phyloP scores from a whole-genome alignment of 192 early-diverging fungal species.

The Backusella australiensis region DNA sequence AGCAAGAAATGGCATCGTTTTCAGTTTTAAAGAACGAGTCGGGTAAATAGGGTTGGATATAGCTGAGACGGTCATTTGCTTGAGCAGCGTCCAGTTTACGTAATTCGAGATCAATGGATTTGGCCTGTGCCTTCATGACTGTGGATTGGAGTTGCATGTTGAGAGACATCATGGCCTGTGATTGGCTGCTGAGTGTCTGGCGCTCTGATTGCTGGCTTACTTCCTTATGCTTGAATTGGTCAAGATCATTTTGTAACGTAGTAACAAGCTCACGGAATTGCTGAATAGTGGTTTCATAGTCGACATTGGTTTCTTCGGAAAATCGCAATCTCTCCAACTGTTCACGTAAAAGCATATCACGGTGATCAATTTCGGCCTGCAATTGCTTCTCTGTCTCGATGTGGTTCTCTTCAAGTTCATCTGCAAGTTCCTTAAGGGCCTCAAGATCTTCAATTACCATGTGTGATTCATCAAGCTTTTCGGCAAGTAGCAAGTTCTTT shows the following conservation, averaged over 20 bases:
- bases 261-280: slow-evolving; percentile 87
- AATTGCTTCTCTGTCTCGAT: slow-evolving; percentile 84
- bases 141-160: slow-evolving; percentile 80
- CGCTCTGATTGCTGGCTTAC: slow-evolving; percentile 55
- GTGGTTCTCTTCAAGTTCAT: slow-evolving; percentile 92
- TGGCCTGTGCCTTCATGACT: slow-evolving; percentile 81
- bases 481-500: slow-evolving; percentile 78
- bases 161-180: slow-evolving; percentile 78
- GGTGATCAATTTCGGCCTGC: slow-evolving; percentile 77
- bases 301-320: slow-evolving; percentile 77
- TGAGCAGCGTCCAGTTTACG: slow-evolving; percentile 84
- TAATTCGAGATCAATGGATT: slow-evolving; percentile 88
- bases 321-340: slow-evolving; percentile 55
- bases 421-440: slow-evolving; percentile 83
- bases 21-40: slow-evolving; percentile 81
- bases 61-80: slow-evolving; percentile 67
- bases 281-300: slow-evolving; percentile 80
- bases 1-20: slow-evolving; percentile 65
- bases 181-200: slow-evolving; percentile 56
- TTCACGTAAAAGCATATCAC: slow-evolving; percentile 66
- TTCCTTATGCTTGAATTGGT: slow-evolving; percentile 63
- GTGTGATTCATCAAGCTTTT: slow-evolving; percentile 78
- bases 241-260: slow-evolving; percentile 74
- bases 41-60: slow-evolving; percentile 73
- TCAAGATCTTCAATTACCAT: slow-evolving; percentile 83